Percentiles rank a stretch among this genome's conserved stretches.
phyloP scores from a whole-genome alignment of 768 basidiomycete species.

The Steccherinum ochraceum region DNA sequence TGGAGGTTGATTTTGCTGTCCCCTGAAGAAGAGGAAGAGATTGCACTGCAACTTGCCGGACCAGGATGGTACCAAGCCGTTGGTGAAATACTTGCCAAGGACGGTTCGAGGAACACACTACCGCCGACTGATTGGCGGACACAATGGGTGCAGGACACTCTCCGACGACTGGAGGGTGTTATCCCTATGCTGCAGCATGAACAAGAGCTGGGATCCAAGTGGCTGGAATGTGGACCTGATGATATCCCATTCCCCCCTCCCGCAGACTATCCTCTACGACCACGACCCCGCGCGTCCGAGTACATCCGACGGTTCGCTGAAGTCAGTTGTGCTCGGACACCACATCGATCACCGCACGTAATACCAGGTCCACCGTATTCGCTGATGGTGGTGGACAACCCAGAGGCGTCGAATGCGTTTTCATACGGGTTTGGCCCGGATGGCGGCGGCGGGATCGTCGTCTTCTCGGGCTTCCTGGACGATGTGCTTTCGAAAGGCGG shows the following conservation, averaged over 20 bases:
- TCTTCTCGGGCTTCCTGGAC: slow-evolving; percentile 91
- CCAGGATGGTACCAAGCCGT: slow-evolving; percentile 85
- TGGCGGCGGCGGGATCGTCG: slow-evolving; percentile 87
- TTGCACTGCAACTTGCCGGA: slow-evolving; percentile 77
- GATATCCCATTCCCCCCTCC: slow-evolving; percentile 72
- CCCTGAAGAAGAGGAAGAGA: slow-evolving; percentile 88
- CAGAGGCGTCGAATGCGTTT: slow-evolving; percentile 85
- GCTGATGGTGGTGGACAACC: slow-evolving; percentile 81
- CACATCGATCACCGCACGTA: slow-evolving; percentile 41
- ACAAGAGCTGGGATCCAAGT: slow-evolving; percentile 44
- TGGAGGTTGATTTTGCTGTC: slow-evolving; percentile 87
- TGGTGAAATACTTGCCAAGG: slow-evolving; percentile 63
- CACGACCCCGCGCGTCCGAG: slow-evolving; percentile 75
- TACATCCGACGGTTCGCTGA: slow-evolving; percentile 55
- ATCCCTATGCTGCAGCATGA: slow-evolving; percentile 66
- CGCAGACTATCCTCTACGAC: slow-evolving; percentile 73
- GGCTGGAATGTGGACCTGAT: slow-evolving; percentile 45
- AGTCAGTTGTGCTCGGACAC: slow-evolving; percentile 37
- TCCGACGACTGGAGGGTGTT: slow-evolving; percentile 69
- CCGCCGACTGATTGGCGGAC: slow-evolving; percentile 85
- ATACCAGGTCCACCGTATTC: slow-evolving; percentile 85
- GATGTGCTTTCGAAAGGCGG: slow-evolving; percentile 57
- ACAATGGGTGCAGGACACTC: slow-evolving; percentile 75
- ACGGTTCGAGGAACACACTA: slow-evolving; percentile 53
- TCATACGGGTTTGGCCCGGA: slow-evolving; percentile 93